These are phyloP conservation scores for Gossypium laxum DNA, from an alignment of 441 rosid genomes.

Conservation along the genomic window DNA sequence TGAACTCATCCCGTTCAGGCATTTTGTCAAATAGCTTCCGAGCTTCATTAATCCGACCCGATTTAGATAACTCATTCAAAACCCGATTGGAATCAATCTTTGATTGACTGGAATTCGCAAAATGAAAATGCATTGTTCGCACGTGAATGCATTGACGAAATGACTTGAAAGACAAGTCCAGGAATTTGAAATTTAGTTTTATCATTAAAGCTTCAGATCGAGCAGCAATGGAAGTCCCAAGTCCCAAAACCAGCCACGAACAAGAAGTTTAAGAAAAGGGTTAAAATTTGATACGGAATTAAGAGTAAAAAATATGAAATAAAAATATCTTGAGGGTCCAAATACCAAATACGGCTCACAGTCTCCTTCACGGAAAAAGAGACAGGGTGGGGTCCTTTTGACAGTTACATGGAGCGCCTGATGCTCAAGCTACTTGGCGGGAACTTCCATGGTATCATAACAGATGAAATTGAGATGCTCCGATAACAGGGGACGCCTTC, in stretches of 20 bases:
- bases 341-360: neutral
- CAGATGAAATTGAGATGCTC: neutral
- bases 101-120: slow-evolving; percentile 15
- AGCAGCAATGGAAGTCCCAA: neutral
- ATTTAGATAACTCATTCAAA: slow-evolving; percentile 33
- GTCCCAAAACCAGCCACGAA: neutral
- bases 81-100: slow-evolving; percentile 34
- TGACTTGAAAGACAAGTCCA: slow-evolving; percentile 3
- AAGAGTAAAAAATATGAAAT: neutral
- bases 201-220: slow-evolving; percentile 20
- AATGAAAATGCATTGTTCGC: neutral
- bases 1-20: slow-evolving; percentile 50
- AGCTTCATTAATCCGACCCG: slow-evolving; percentile 51
- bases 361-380: neutral
- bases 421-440: slow-evolving; percentile 13
- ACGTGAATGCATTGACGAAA: neutral
- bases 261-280: neutral
- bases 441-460: neutral
- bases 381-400: neutral
- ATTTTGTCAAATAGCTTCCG: slow-evolving; percentile 61
- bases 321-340: neutral
- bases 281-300: neutral
- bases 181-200: slow-evolving; percentile 20
- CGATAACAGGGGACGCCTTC: neutral
- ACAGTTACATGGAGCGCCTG: neutral